Evolutionary conservation across 768 basidiomycete genomes (phyloP).

Genomic region (Amyloporia xantha): DNA sequence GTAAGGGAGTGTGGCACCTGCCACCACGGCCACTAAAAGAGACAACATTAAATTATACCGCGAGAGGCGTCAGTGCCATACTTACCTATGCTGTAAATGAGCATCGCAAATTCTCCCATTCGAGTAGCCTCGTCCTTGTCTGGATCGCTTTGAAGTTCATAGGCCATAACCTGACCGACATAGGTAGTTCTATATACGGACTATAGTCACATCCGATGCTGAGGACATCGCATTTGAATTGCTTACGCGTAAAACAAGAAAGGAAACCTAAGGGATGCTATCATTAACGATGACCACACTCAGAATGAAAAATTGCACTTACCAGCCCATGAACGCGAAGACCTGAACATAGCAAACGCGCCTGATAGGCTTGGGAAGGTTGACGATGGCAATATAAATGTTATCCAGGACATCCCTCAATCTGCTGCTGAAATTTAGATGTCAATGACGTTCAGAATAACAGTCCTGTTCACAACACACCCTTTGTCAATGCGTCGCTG

Average conservation of each 20-base stretch:
- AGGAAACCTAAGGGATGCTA: conserved; percentile 85
- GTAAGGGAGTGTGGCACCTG: conserved; percentile 76
- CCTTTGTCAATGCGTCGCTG: conserved; percentile 32
- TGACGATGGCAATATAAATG: conserved; percentile 65
- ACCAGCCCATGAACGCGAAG: conserved; percentile 97
- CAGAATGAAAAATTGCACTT: conserved; percentile 18
- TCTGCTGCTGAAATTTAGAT: conserved; percentile 32
- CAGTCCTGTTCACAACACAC: conserved; percentile 1
- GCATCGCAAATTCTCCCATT: conserved; percentile 82
- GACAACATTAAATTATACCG: neutral
- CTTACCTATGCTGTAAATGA: conserved; percentile 84
- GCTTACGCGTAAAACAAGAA: conserved; percentile 87
- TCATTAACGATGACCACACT: neutral
- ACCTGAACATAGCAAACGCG: conserved; percentile 91
- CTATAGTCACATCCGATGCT: neutral
- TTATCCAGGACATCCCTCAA: conserved; percentile 71
- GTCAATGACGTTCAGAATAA: neutral
- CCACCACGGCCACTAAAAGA: conserved; percentile 71
- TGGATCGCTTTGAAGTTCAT: conserved; percentile 66
- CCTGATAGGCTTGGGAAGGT: conserved; percentile 77
- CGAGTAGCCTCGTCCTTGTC: conserved; percentile 79
- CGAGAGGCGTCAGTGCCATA: too few relatives aligned
- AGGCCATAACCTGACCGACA: conserved; percentile 90
- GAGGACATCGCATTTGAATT: neutral
- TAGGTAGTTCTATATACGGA: conserved; percentile 68